A percentile compares a stretch with the other conserved stretches of the same genome.
Evolutionary conservation across 371 early-diverging fungal genomes (phyloP).

Genomic region (Chytridium lagenaria): DNA sequence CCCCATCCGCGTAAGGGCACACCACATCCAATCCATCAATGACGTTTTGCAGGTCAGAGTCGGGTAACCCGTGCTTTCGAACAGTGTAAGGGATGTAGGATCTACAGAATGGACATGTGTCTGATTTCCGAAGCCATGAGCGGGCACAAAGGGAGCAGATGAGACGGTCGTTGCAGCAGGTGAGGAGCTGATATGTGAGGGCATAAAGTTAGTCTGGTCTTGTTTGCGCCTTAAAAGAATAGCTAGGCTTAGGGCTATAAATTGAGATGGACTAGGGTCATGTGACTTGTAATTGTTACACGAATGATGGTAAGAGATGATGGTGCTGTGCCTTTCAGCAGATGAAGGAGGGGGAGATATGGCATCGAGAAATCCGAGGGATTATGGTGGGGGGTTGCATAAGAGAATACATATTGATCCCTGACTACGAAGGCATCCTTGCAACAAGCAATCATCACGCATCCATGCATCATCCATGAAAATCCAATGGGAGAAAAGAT

Average conservation of each 20-base stretch:
- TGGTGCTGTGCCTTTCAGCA: no score
- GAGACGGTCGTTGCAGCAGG: constrained; percentile 25
- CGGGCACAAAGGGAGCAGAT: constrained; percentile 33
- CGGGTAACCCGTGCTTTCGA: constrained; percentile 18
- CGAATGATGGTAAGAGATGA: no score
- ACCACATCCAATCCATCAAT: constrained; percentile 22
- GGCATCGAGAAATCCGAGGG: no score
- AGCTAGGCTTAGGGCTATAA: background rate
- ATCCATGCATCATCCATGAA: no score
- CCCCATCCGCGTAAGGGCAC: constrained; percentile 25
- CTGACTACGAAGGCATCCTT: no score
- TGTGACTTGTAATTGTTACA: background rate
- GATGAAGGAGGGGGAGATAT: no score
- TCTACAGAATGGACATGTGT: constrained; percentile 33
- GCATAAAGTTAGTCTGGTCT: no score
- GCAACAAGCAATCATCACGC: no score
- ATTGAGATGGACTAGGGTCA: background rate
- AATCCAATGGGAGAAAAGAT: no score
- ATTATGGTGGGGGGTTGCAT: no score
- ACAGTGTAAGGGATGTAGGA: background rate
- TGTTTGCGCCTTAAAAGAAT: background rate
- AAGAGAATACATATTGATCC: no score
- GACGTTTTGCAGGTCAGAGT: constrained; percentile 17
- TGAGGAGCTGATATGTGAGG: constrained; percentile 21
- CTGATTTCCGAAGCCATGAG: constrained; percentile 20